phyloP scores from a whole-genome alignment of 2,329 filamentous ascomycete genomes.

The Botrytis aclada region DNA sequence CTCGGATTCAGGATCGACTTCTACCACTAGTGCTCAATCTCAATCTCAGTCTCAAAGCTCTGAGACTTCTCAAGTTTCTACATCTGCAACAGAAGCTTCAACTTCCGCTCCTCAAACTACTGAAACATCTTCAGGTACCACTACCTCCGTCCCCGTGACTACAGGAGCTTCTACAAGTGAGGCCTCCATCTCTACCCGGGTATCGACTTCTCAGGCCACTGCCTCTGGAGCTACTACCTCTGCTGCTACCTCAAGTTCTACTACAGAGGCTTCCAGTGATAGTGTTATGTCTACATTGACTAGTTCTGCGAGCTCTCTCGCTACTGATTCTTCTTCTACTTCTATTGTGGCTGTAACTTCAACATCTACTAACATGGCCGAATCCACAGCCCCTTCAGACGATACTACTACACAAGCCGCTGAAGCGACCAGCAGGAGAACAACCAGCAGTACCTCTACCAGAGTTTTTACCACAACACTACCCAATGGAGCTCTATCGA shows the following conservation, averaged over 20 bases:
- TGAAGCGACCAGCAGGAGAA: conserved; percentile 19
- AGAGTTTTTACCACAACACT: conserved; percentile 33
- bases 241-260: conserved; percentile 20
- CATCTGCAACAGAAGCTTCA: conserved; percentile 2
- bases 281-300: conserved; percentile 18
- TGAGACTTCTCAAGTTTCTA: conserved; percentile 8
- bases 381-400: conserved; percentile 21
- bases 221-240: conserved; percentile 22
- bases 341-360: conserved; percentile 19
- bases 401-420: conserved; percentile 18
- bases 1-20: conserved; percentile 21
- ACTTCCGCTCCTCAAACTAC: not conserved
- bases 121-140: not conserved
- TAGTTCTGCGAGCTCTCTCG: conserved; percentile 21
- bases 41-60: conserved; percentile 13
- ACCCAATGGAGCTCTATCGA: conserved; percentile 29
- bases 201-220: conserved; percentile 17
- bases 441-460: conserved; percentile 16
- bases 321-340: conserved; percentile 15
- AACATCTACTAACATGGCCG: conserved; percentile 20
- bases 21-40: conserved; percentile 10
- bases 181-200: conserved; percentile 8
- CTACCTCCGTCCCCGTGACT: not conserved
- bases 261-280: conserved; percentile 27
- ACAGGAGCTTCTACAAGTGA: conserved; percentile 20